These are phyloP conservation scores for Pulicaria dysenterica DNA, from an alignment of 129 eudicot genomes.

Conservation along the genomic window DNA sequence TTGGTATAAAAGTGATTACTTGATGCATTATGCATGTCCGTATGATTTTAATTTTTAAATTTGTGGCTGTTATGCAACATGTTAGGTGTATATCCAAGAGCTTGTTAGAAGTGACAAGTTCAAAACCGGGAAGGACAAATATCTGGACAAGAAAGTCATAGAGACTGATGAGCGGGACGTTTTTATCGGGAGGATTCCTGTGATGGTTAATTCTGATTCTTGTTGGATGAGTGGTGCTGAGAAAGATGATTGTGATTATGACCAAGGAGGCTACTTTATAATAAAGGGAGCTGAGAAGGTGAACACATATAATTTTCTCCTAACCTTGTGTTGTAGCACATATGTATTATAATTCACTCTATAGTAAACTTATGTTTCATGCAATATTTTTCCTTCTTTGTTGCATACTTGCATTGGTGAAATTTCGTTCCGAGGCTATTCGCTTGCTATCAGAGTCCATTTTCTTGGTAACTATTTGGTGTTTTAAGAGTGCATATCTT, in stretches of 20 bases:
- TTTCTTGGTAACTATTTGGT: too few species aligned
- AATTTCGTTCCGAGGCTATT: background rate
- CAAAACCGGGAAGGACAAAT: conserved; percentile 67
- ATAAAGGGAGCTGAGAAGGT: conserved; percentile 98
- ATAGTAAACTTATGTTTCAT: background rate
- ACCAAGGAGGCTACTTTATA: conserved; percentile 88
- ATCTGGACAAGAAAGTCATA: conserved; percentile 47
- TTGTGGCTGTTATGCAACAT: conserved; percentile 16
- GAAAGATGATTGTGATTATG: conserved; percentile 78
- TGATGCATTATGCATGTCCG: conserved; percentile 7
- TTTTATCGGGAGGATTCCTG: conserved; percentile 74
- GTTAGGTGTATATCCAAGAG: conserved; percentile 66
- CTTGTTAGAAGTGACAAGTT: conserved; percentile 75
- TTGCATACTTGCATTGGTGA: background rate
- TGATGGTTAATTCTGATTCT: conserved; percentile 87
- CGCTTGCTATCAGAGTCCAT: too few species aligned
- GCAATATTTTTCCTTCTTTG: background rate
- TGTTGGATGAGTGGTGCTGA: conserved; percentile 79
- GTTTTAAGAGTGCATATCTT: too few species aligned
- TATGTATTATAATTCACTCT: conserved; percentile 1
- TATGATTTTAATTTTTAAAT: conserved; percentile 19
- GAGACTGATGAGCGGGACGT: conserved; percentile 44
- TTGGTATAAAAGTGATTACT: background rate
- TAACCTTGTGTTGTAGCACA: conserved; percentile 10
- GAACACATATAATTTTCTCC: conserved; percentile 8